Evolutionary conservation across 2,329 filamentous ascomycete genomes (phyloP), one percentile per base, ranked within the genome.

Genomic region (Fusarium buharicum): DNA sequence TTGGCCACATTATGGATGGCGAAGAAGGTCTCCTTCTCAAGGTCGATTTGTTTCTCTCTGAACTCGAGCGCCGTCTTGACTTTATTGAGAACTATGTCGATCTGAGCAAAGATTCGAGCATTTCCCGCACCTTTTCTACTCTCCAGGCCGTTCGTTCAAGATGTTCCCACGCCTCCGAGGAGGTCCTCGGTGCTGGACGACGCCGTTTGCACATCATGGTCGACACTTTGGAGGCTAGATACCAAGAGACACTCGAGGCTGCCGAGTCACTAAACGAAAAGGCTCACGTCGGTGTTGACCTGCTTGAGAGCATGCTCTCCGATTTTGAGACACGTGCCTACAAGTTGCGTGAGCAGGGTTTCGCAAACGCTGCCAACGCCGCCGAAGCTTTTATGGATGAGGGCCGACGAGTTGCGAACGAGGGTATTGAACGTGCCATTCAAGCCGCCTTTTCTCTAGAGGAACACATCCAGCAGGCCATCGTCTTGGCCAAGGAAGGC

Each of bases 251-350:
- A 1, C 78, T 99, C 63, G 89, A 86, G 14, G 91, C 90, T 3
- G 92, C 93, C 64, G 93, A 92, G 72, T 93, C 92, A 0, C 78
- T 98, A 69, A 92, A 95, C 71, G 93, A 97, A 69, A 98, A 98
- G 79, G 93, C 94, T 4, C 86, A 91, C 59, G 89, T 94, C 31
- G 92, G 93, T 6, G 89, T 99, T 63, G 89, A 91, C 58, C 79
- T 98, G 61, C 89, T 98, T 73, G 94, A 98, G 72, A 84, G 80
- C 33, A 93, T 96, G 78, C 81, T 99, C 18, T 85, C 87, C 18
- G 94, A 98, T 46, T 90, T 97, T 64, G 95, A 99, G 78, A 81
- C 84, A 11, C 86, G 91, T 49, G 92, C 92, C 11, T 87, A 93
- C 74, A 92, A 93, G 66, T 81, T 97, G 62, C 86, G 89, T 40